These are phyloP conservation scores for Isatis lusitanica DNA, from an alignment of 441 rosid genomes.

Conservation along the genomic window DNA sequence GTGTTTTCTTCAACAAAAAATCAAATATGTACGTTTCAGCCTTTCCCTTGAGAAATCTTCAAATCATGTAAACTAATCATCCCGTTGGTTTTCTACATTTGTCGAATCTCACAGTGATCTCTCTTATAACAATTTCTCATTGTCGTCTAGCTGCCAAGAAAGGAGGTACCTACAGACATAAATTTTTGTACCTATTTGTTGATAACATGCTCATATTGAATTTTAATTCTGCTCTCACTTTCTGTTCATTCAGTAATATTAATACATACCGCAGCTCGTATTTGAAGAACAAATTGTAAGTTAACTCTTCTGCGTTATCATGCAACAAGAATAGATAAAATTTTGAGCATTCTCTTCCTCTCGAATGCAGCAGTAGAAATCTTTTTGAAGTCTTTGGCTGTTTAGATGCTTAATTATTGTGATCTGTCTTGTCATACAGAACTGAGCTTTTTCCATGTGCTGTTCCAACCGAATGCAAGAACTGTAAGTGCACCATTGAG, in stretches of 20 bases:
- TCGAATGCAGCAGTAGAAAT: too few species aligned
- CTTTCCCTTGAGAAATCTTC: background rate
- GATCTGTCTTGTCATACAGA: constrained; percentile 26
- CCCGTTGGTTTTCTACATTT: background rate
- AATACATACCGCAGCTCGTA: constrained; percentile 64
- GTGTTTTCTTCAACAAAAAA: constrained; percentile 12
- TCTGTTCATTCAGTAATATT: constrained; percentile 53
- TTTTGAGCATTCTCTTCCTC: too few species aligned
- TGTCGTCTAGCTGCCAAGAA: constrained; percentile 50
- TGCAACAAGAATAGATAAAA: too few species aligned
- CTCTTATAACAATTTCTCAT: constrained; percentile 67
- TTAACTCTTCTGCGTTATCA: too few species aligned
- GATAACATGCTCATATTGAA: constrained; percentile 11
- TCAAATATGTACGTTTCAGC: constrained; percentile 21
- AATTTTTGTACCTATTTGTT: too few species aligned
- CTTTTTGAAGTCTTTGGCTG: background rate
- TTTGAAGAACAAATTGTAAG: constrained; percentile 45
- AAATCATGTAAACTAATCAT: background rate
- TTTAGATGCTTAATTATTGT: background rate
- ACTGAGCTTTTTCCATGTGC: constrained; percentile 52
- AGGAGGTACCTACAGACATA: constrained; percentile 28
- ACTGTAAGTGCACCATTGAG: background rate
- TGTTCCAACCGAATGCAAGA: constrained; percentile 44
- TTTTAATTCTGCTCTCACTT: background rate
- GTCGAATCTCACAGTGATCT: constrained; percentile 54